A percentile compares a stretch with the other conserved stretches of the same genome.
These are phyloP conservation scores for Teunomyces atbi DNA, from an alignment of 805 yeast genomes.

Conservation along the genomic window DNA sequence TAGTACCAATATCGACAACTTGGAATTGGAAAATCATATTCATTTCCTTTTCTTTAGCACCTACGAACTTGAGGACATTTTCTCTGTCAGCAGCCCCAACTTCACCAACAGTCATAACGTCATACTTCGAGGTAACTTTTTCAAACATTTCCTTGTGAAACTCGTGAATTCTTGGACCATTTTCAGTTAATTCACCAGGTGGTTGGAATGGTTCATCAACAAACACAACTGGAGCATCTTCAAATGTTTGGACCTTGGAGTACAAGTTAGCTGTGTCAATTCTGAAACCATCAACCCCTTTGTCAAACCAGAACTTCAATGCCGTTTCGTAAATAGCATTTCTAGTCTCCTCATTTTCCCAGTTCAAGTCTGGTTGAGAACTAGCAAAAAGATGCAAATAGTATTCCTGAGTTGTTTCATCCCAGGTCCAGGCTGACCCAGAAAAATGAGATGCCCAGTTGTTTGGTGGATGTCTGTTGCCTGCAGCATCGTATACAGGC, in stretches of 20 bases:
- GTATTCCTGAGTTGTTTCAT: slow-evolving; percentile 53
- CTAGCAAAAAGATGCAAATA: slow-evolving; percentile 53
- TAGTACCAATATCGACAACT: slow-evolving; percentile 38
- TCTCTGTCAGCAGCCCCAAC: slow-evolving; percentile 44
- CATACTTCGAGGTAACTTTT: slow-evolving; percentile 43
- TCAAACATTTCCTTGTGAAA: slow-evolving; percentile 52
- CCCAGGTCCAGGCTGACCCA: slow-evolving; percentile 58
- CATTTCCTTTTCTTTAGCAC: slow-evolving; percentile 39
- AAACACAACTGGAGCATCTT: slow-evolving; percentile 49
- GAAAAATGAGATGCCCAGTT: slow-evolving; percentile 55
- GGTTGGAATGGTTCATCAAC: slow-evolving; percentile 44
- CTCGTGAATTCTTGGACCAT: slow-evolving; percentile 59
- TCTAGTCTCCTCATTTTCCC: slow-evolving; percentile 50
- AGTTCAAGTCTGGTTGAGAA: slow-evolving; percentile 59
- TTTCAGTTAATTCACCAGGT: slow-evolving; percentile 27
- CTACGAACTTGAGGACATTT: slow-evolving; percentile 43
- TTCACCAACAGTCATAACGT: slow-evolving; percentile 59
- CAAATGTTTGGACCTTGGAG: slow-evolving; percentile 45
- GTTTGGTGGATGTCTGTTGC: slow-evolving; percentile 54
- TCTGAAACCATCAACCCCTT: slow-evolving; percentile 60
- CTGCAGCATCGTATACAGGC: slow-evolving; percentile 45
- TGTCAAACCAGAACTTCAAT: slow-evolving; percentile 51
- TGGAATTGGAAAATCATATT: slow-evolving; percentile 40
- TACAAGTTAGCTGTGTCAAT: slow-evolving; percentile 55
- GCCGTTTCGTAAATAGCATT: slow-evolving; percentile 46